A percentile compares a stretch with the other conserved stretches of the same genome.
Conservation (phyloP, 2,329 filamentous ascomycete species). For the Fusarium sp. region DNA sequence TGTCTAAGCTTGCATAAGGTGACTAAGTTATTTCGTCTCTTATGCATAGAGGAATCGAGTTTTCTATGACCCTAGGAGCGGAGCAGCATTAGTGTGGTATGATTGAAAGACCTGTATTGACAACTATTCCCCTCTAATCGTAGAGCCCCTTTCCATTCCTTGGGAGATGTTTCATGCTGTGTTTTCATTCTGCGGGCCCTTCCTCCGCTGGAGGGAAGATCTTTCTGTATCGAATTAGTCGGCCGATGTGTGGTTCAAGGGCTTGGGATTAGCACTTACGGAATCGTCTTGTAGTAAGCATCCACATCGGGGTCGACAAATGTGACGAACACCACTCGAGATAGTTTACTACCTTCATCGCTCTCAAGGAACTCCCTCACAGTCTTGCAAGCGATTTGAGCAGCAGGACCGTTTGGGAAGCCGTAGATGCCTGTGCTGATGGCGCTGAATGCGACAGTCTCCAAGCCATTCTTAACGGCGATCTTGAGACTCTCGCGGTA, state of each 20-base stretch:
- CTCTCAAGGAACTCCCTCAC: conserved; percentile 68
- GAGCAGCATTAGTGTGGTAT: too few species aligned
- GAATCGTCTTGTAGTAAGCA: conserved; percentile 77
- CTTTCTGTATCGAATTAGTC: conserved; percentile 28
- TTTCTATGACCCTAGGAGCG: too few species aligned
- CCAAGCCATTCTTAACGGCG: conserved; percentile 74
- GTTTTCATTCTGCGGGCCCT: background rate
- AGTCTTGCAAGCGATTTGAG: conserved; percentile 73
- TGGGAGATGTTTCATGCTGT: conserved; percentile 17
- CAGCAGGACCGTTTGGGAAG: conserved; percentile 81
- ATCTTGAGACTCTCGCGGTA: conserved; percentile 79
- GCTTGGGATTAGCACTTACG: conserved; percentile 67
- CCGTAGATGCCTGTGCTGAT: conserved; percentile 93
- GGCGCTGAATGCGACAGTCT: conserved; percentile 82
- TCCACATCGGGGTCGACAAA: conserved; percentile 82
- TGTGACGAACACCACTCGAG: conserved; percentile 85
- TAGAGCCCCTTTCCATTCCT: background rate
- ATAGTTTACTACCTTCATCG: conserved; percentile 64
- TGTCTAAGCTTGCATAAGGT: too few species aligned
- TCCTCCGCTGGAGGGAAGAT: conserved; percentile 43
- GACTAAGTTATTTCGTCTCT: too few species aligned
- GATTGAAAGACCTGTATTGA: too few species aligned
- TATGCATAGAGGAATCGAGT: too few species aligned
- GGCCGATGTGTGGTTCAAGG: background rate
- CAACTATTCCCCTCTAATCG: too few species aligned